phyloP scores from a whole-genome alignment of 108 stramenopile genomes.

The Fragilaria crotonensis region DNA sequence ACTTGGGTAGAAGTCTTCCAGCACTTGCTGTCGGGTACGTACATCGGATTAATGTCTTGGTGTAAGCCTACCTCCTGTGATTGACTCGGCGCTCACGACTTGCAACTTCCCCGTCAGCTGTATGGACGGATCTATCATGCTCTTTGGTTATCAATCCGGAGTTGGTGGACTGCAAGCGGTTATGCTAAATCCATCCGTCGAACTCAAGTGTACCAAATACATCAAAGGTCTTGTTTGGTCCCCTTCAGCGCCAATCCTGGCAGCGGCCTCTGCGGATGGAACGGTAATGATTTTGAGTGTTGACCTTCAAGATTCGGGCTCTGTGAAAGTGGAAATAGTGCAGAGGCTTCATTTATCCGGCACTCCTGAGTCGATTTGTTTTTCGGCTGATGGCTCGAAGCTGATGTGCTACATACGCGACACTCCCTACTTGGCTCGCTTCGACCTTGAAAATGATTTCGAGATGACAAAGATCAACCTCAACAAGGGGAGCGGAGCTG shows the following conservation, averaged over 20 bases:
- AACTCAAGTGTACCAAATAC: slow-evolving; percentile 61
- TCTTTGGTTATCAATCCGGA: slow-evolving; percentile 34
- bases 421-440: slow-evolving; percentile 55
- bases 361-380: slow-evolving; percentile 65
- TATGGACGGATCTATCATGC: slow-evolving; percentile 66
- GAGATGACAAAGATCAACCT: slow-evolving; percentile 47
- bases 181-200: slow-evolving; percentile 15
- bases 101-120: no score
- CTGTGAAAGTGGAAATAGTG: slow-evolving; percentile 20
- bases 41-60: no score
- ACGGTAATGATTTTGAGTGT: slow-evolving; percentile 53
- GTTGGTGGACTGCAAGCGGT: slow-evolving; percentile 9
- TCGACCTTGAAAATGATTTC: slow-evolving; percentile 50
- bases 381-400: slow-evolving; percentile 42
- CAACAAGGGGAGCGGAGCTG: slow-evolving; percentile 38
- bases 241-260: slow-evolving; percentile 44
- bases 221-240: slow-evolving; percentile 65
- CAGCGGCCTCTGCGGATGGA: slow-evolving; percentile 77
- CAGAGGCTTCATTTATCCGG: slow-evolving; percentile 54
- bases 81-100: no score
- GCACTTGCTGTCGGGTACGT: slow-evolving; percentile 67
- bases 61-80: no score
- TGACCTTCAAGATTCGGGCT: slow-evolving; percentile 20
- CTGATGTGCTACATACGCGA: slow-evolving; percentile 70
- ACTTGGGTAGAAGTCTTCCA: slow-evolving; percentile 12